These are phyloP conservation scores for Acer saccharum DNA, from an alignment of 345 rosid genomes.

Conservation along the genomic window DNA sequence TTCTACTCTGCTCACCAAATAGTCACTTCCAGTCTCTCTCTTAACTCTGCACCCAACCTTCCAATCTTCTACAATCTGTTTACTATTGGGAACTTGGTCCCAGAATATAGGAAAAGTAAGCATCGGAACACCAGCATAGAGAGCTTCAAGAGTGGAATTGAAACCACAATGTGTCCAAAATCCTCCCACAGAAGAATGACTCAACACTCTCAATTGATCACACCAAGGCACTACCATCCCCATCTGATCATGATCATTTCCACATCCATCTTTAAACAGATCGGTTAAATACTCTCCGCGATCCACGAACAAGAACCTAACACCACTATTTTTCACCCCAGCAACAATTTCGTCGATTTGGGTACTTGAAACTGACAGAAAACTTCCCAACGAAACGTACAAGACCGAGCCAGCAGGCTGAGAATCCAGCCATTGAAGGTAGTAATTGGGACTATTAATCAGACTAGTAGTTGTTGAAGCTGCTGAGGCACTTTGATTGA, in stretches of 20 bases:
- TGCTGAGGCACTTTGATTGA: not conserved
- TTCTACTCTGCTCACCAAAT: conserved; percentile 28
- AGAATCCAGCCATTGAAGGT: conserved; percentile 33
- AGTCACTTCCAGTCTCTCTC: not conserved
- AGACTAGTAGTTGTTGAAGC: not conserved
- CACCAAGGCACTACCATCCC: conserved; percentile 40
- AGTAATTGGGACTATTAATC: not conserved
- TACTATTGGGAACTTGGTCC: conserved; percentile 34
- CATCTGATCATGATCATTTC: not conserved
- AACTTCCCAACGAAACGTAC: conserved; percentile 48
- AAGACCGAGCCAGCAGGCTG: conserved; percentile 36
- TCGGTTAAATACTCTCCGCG: conserved; percentile 23
- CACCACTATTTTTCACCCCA: conserved; percentile 32
- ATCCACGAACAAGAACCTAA: conserved; percentile 40
- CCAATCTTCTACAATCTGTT: conserved; percentile 40
- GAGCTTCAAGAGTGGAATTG: conserved; percentile 40
- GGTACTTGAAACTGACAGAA: conserved; percentile 26
- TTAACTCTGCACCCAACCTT: conserved; percentile 38
- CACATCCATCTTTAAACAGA: not conserved
- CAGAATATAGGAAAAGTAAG: conserved; percentile 36
- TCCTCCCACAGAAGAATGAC: conserved; percentile 38
- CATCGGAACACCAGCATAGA: conserved; percentile 39
- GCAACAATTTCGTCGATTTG: conserved; percentile 39
- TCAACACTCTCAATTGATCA: conserved; percentile 22
- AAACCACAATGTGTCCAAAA: conserved; percentile 49